phyloP scores from a whole-genome alignment of 106 monocot species.

The Platanthera guangdongensis region DNA sequence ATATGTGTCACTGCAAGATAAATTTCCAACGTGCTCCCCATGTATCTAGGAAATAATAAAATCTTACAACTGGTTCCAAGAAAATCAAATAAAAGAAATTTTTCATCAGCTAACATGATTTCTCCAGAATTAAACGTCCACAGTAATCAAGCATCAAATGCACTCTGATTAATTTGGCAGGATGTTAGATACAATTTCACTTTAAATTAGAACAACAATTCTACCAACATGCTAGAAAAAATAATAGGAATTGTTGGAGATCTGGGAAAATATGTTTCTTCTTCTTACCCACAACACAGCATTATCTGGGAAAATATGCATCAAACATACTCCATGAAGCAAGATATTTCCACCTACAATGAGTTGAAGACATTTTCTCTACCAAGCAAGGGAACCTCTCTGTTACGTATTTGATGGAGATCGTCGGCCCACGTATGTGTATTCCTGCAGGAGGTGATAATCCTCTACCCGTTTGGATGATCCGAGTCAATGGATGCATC shows the following conservation, averaged over 20 bases:
- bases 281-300: too few relatives aligned
- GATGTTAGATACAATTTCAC: background rate
- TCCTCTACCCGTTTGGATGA: too few relatives aligned
- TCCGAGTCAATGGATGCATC: too few relatives aligned
- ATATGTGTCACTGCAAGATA: slow-evolving; percentile 7
- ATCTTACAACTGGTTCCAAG: background rate
- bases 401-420: too few relatives aligned
- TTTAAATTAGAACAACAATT: background rate
- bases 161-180: background rate
- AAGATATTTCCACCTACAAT: too few relatives aligned
- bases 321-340: too few relatives aligned
- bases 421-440: too few relatives aligned
- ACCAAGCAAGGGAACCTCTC: too few relatives aligned
- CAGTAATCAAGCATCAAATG: background rate
- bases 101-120: background rate
- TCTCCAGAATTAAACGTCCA: background rate
- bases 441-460: too few relatives aligned
- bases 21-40: background rate
- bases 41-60: slow-evolving; percentile 4
- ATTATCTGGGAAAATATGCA: too few relatives aligned
- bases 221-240: background rate
- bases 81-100: background rate
- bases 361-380: too few relatives aligned
- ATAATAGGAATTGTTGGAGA: background rate
- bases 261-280: too few relatives aligned